Conservation (phyloP, 805 yeast genomes). For the Zygotorulaspora chibaensis region DNA sequence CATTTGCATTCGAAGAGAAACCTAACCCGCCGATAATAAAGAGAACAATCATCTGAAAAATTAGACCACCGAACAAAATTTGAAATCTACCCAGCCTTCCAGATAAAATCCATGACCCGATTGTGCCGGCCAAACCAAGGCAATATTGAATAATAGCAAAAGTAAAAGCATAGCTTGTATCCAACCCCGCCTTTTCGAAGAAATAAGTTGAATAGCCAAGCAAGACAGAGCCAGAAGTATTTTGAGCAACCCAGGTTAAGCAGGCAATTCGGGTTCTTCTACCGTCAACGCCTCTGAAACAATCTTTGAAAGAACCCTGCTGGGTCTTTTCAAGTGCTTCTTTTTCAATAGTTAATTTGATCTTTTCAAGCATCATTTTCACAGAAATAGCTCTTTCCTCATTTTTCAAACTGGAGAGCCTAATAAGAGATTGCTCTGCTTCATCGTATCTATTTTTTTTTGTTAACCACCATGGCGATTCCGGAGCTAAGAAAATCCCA, state of each 20-base stretch:
- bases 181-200: constrained; percentile 46
- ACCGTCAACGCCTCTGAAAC: constrained; percentile 44
- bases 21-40: constrained; percentile 44
- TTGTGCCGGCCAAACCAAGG: constrained; percentile 44
- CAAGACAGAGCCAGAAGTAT: constrained; percentile 43
- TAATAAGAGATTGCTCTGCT: constrained; percentile 40
- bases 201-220: constrained; percentile 50
- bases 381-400: constrained; percentile 35
- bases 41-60: constrained; percentile 34
- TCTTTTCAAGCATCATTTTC: constrained; percentile 41
- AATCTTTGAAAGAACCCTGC: constrained; percentile 32
- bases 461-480: constrained; percentile 55
- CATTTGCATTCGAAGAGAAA: constrained; percentile 23
- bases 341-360: constrained; percentile 42
- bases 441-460: constrained; percentile 39
- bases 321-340: constrained; percentile 19
- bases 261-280: constrained; percentile 51
- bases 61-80: constrained; percentile 15
- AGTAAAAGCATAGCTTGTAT: constrained; percentile 41
- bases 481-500: constrained; percentile 47
- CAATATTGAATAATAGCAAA: constrained; percentile 44
- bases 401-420: constrained; percentile 37
- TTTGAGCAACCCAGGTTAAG: constrained; percentile 44
- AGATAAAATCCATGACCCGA: constrained; percentile 17
- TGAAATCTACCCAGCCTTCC: constrained; percentile 13